Percentiles rank a stretch among this genome's conserved stretches.
Evolutionary conservation across 2,329 filamentous ascomycete species (phyloP).

Genomic region (Spiromastix sp.): DNA sequence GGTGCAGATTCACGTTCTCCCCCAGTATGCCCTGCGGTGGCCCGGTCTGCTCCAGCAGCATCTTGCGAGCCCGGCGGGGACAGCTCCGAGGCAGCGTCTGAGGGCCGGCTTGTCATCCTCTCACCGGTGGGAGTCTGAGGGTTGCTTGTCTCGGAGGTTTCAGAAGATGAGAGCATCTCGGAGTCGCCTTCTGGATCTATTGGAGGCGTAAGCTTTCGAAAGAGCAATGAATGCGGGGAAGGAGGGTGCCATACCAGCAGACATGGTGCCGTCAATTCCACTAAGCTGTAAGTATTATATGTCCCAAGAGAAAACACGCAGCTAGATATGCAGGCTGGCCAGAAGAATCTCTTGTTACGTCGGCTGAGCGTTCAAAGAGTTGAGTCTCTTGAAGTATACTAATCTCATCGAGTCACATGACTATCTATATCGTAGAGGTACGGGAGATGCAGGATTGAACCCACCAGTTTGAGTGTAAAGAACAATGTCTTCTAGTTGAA

Average conservation of each 20-base stretch:
- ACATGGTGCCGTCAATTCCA: no score
- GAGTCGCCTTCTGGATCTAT: conserved; percentile 46
- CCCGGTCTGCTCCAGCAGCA: conserved; percentile 9
- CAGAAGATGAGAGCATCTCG: conserved; percentile 43
- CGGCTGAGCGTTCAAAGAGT: no score
- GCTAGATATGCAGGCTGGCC: no score
- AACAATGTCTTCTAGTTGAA: no score
- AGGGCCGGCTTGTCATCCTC: conserved; percentile 11
- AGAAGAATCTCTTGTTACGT: no score
- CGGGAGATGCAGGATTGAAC: no score
- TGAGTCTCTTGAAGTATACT: no score
- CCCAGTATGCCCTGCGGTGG: conserved; percentile 11
- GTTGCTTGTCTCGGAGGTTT: conserved; percentile 26
- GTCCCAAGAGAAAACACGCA: no score
- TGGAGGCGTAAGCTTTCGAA: not conserved
- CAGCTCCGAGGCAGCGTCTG: conserved; percentile 33
- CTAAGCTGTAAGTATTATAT: no score
- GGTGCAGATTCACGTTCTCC: not conserved
- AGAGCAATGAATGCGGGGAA: not conserved
- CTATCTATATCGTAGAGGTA: no score
- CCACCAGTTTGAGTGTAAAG: no score
- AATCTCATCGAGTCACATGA: no score
- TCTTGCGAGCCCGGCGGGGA: conserved; percentile 46
- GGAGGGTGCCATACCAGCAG: conserved; percentile 1
- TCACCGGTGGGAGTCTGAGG: conserved; percentile 33